These are phyloP conservation scores for Hymenoscyphus occultus DNA, from an alignment of 2,329 filamentous ascomycete species.

Conservation along the genomic window DNA sequence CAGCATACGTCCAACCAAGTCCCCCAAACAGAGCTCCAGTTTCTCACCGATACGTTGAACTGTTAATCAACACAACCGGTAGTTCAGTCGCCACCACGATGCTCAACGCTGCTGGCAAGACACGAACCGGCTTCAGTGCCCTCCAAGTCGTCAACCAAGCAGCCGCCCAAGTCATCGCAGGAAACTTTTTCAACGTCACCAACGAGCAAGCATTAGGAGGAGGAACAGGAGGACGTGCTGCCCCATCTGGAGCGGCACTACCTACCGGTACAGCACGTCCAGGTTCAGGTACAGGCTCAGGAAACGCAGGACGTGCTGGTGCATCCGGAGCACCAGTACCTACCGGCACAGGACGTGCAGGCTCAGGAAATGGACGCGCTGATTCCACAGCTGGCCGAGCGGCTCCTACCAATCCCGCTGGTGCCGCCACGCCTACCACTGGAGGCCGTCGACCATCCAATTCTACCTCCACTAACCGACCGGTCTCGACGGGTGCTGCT, in stretches of 20 bases:
- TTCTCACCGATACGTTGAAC: conserved; percentile 31
- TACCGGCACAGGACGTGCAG: background rate
- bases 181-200: conserved; percentile 30
- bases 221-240: background rate
- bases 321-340: too few species aligned
- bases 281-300: conserved; percentile 3
- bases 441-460: background rate
- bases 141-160: conserved; percentile 20
- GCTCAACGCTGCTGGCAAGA: conserved; percentile 12
- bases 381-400: background rate
- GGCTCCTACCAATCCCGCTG: background rate
- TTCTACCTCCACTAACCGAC: background rate
- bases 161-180: conserved; percentile 21
- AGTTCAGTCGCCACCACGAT: conserved; percentile 13
- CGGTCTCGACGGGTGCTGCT: conserved; percentile 8
- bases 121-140: conserved; percentile 25
- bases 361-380: background rate
- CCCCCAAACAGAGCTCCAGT: conserved; percentile 28
- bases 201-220: conserved; percentile 16
- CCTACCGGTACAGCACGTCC: background rate
- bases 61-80: conserved; percentile 30
- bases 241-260: background rate
- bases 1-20: conserved; percentile 27
- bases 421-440: too few species aligned
- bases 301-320: background rate